These are phyloP conservation scores for Sindora glabra DNA, from an alignment of 306 rosid genomes.

Conservation along the genomic window DNA sequence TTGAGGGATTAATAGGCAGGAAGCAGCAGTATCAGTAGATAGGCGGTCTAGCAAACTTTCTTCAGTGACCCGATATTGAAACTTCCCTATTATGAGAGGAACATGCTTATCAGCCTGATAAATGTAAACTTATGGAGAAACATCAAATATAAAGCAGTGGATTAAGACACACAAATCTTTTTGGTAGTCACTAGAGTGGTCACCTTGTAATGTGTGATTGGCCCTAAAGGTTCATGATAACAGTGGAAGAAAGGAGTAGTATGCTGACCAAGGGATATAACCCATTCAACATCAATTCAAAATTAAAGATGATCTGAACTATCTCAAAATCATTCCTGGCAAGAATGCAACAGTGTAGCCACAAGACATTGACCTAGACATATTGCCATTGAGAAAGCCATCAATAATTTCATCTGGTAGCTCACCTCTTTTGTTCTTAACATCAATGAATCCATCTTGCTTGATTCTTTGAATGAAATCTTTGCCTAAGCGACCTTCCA, in stretches of 20 bases:
- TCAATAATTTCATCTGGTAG: slow-evolving; percentile 3
- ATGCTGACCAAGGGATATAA: background rate
- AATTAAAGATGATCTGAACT: background rate
- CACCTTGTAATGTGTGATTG: too few relatives aligned
- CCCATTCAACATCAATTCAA: background rate
- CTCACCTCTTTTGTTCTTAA: slow-evolving; percentile 71
- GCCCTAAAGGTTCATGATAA: background rate
- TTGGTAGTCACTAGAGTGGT: background rate
- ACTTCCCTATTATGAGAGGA: slow-evolving; percentile 35
- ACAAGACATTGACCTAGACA: background rate
- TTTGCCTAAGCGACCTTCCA: slow-evolving; percentile 81
- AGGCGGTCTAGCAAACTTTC: slow-evolving; percentile 84
- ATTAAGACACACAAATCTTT: background rate
- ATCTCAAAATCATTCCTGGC: background rate
- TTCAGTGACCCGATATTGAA: slow-evolving; percentile 61
- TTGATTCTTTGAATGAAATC: slow-evolving; percentile 65
- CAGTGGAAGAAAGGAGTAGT: background rate
- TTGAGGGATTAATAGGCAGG: slow-evolving; percentile 49
- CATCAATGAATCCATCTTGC: slow-evolving; percentile 69
- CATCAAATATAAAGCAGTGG: background rate
- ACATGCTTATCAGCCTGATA: background rate
- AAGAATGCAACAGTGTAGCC: background rate
- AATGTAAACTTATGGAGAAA: background rate
- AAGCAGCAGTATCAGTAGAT: slow-evolving; percentile 47
- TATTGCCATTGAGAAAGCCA: background rate